A percentile compares a stretch with the other conserved stretches of the same genome.
These are phyloP conservation scores for Monilinia aucupariae DNA, from an alignment of 2,329 filamentous ascomycete genomes.

Conservation along the genomic window DNA sequence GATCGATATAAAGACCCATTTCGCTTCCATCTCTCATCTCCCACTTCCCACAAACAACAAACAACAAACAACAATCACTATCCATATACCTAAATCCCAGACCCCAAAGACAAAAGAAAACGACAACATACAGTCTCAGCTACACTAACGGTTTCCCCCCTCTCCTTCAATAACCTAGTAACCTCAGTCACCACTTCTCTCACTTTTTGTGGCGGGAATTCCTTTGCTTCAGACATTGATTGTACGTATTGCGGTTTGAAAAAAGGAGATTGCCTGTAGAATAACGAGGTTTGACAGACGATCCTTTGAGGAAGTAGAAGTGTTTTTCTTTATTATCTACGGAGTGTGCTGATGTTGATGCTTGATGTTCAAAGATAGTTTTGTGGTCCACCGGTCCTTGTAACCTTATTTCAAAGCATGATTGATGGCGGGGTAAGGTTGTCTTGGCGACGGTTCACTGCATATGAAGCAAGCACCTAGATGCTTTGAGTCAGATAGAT, in stretches of 20 bases:
- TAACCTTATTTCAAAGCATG: constrained; percentile 16
- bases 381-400: background rate
- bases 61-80: background rate
- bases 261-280: background rate
- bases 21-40: too few relatives aligned
- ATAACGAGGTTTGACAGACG: background rate
- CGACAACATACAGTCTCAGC: constrained; percentile 50
- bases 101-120: background rate
- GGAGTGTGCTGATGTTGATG: background rate
- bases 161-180: constrained; percentile 47
- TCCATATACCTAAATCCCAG: background rate
- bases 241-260: background rate
- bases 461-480: background rate
- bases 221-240: constrained; percentile 11
- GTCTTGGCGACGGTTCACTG: constrained; percentile 7
- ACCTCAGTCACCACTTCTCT: constrained; percentile 40
- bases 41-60: background rate
- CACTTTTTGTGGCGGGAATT: constrained; percentile 31
- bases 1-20: background rate
- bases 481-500: background rate
- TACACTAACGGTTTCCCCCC: constrained; percentile 53
- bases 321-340: constrained; percentile 9
- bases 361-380: background rate
- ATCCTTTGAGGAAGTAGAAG: background rate
- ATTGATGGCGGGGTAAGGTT: constrained; percentile 8